Conservation (phyloP, 345 rosid species). For the Pistacia integerrima region DNA sequence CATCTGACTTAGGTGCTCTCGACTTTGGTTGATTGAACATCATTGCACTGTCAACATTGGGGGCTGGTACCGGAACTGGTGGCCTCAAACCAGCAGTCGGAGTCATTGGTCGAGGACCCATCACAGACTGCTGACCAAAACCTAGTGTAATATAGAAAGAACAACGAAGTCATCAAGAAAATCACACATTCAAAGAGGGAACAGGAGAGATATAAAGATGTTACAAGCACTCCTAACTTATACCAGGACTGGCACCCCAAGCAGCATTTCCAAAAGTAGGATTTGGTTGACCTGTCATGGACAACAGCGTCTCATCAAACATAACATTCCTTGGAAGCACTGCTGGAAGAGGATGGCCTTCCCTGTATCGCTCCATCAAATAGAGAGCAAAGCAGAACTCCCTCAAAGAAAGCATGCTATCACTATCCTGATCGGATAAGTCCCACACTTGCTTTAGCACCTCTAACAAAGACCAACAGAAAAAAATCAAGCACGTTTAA, state of each 20-base stretch:
- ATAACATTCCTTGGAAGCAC: slow-evolving; percentile 76
- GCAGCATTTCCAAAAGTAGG: slow-evolving; percentile 65
- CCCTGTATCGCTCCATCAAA: slow-evolving; percentile 95
- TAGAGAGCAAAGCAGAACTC: slow-evolving; percentile 96
- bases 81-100: slow-evolving; percentile 70
- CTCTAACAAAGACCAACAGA: slow-evolving; percentile 53
- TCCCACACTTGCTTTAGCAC: slow-evolving; percentile 97
- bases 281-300: slow-evolving; percentile 80
- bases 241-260: slow-evolving; percentile 80
- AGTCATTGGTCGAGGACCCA: slow-evolving; percentile 54
- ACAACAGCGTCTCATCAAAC: slow-evolving; percentile 83
- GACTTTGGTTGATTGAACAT: slow-evolving; percentile 54
- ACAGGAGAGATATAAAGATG: slow-evolving; percentile 21
- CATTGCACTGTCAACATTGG: slow-evolving; percentile 45
- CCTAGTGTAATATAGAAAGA: slow-evolving; percentile 42
- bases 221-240: slow-evolving; percentile 29
- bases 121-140: slow-evolving; percentile 63
- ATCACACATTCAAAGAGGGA: slow-evolving; percentile 21
- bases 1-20: slow-evolving; percentile 48
- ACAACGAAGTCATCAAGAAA: slow-evolving; percentile 15
- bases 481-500: slow-evolving; percentile 23
- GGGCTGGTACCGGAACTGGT: slow-evolving; percentile 48
- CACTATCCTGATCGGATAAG: slow-evolving; percentile 96
- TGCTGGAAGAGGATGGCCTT: slow-evolving; percentile 88
- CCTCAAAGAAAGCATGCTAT: slow-evolving; percentile 98